These are phyloP conservation scores for Agastache rugosa DNA, from an alignment of 257 asterid genomes.

Conservation along the genomic window DNA sequence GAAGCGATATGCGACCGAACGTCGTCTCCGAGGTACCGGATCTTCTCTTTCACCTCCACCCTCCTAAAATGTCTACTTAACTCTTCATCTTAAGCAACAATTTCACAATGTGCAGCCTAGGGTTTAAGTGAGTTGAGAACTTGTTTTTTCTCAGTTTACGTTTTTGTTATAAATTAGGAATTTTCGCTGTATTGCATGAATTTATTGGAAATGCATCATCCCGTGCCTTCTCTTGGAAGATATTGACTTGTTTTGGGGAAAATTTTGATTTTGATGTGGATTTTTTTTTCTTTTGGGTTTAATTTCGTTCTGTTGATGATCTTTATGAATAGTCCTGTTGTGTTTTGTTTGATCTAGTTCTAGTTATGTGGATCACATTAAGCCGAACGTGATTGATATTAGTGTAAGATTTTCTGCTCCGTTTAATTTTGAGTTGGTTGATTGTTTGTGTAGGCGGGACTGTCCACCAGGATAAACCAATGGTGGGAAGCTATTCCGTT, in stretches of 20 bases:
- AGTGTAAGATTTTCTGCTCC: neutral
- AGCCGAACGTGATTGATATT: neutral
- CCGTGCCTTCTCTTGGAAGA: neutral
- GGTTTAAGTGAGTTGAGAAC: conserved; percentile 37
- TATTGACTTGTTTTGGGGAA: neutral
- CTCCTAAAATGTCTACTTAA: conserved; percentile 13
- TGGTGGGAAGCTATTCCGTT: conserved; percentile 99
- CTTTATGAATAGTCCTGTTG: neutral
- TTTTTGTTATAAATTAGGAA: conserved; percentile 4
- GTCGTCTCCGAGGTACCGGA: conserved; percentile 79
- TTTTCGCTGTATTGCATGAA: neutral
- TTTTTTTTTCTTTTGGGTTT: neutral
- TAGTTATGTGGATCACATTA: conserved; percentile 11
- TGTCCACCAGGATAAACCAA: conserved; percentile 77
- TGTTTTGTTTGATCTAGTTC: neutral
- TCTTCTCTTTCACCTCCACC: conserved; percentile 18
- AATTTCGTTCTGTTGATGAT: neutral
- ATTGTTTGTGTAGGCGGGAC: conserved; percentile 67
- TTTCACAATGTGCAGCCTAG: conserved; percentile 32
- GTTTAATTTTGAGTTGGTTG: conserved; percentile 30
- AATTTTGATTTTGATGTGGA: neutral
- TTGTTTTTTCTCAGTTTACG: conserved; percentile 11
- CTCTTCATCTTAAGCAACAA: neutral
- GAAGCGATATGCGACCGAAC: conserved; percentile 71
- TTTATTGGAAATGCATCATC: conserved; percentile 22